Base-by-base conservation (phyloP, 2,329 filamentous ascomycete genomes). In the Hypoxylon sp. region DNA sequence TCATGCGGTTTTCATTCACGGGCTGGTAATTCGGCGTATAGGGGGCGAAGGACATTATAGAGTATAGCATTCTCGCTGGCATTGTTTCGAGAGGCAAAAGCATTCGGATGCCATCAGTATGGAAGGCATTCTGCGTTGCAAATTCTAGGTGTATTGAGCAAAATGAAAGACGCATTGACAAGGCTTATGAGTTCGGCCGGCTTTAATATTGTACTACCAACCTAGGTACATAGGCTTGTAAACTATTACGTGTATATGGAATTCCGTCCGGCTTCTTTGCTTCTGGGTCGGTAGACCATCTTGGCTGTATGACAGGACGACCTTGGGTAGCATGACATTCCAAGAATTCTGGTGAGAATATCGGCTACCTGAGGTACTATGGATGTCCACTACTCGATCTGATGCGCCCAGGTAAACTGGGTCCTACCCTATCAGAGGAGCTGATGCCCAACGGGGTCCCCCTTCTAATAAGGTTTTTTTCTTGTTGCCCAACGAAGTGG, bases 361-460 rank as follows among this genome's bases (percentile, higher is more conserved):
- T 42, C 13, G 13, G 35, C 32, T 54, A 29, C 21, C 15, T 19
- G 17, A 21, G 8, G 39, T n/a, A 37, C n/a, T 15, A 37, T 15
- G 13, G 6, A 48, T 48, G 11, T 27, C 46, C 46, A 48, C 46
- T 48, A 15, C 17, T 44, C 17, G 11, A 48, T 48, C 10, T 29
- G 17, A 50, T 19, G 3, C 24, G 24, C 24, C 24, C 24, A 27
- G 24, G 24, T 56, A 47, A 56, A 56, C 39, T 47, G 53, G 53
- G 53, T 56, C 53, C 27, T 24, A 32, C 54, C 48, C 52, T 42
- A 39, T 47, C 8, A 17, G 37, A 55, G 24, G 27, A 65, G 44
- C 57, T 69, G 67, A 17, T 69, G 67, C 67, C 67, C 67, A 67
- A 70, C 54, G 35, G 3, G 47, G 19, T 29, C 52, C 55, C 60